Conservation (phyloP, 163 green algal genomes). For the Scenedesmus sp. region DNA sequence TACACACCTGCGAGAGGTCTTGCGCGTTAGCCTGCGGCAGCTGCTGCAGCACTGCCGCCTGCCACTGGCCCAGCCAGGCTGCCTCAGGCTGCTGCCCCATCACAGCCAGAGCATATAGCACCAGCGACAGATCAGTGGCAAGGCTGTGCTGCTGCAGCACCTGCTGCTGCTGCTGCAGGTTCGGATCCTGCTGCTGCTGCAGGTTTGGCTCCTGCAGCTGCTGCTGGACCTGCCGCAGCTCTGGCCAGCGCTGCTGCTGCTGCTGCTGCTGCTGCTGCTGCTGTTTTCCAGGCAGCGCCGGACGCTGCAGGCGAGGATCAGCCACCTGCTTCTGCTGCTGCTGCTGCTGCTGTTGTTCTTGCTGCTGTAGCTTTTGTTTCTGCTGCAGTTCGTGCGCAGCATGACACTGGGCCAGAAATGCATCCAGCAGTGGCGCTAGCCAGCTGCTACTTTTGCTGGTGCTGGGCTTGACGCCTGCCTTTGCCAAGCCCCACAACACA, state of each 20-base stretch:
- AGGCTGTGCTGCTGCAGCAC: slow-evolving; percentile 26
- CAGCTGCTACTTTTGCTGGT: background rate
- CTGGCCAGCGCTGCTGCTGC: slow-evolving; percentile 19
- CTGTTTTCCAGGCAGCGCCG: background rate
- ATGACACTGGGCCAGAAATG: background rate
- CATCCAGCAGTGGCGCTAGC: background rate
- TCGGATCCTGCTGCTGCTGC: background rate
- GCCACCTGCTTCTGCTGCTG: background rate
- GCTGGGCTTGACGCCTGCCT: slow-evolving; percentile 12
- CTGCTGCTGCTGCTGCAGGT: slow-evolving; percentile 9
- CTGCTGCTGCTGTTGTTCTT: background rate
- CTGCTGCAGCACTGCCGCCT: slow-evolving; percentile 33
- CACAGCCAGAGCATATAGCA: slow-evolving; percentile 34
- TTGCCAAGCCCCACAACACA: slow-evolving; percentile 29
- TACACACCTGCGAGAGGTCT: slow-evolving; percentile 14
- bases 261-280: slow-evolving; percentile 33
- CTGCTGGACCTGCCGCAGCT: background rate
- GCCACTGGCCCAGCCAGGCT: slow-evolving; percentile 19
- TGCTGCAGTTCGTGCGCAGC: background rate
- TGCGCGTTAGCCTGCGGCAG: slow-evolving; percentile 20
- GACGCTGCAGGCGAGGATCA: slow-evolving; percentile 24
- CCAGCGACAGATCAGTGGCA: slow-evolving; percentile 34
- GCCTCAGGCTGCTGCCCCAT: slow-evolving; percentile 19
- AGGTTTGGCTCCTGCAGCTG: background rate
- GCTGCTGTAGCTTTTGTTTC: slow-evolving; percentile 7